Evolutionary conservation across 2,329 filamentous ascomycete genomes (phyloP).

Genomic region (Ophiostoma piceae): DNA sequence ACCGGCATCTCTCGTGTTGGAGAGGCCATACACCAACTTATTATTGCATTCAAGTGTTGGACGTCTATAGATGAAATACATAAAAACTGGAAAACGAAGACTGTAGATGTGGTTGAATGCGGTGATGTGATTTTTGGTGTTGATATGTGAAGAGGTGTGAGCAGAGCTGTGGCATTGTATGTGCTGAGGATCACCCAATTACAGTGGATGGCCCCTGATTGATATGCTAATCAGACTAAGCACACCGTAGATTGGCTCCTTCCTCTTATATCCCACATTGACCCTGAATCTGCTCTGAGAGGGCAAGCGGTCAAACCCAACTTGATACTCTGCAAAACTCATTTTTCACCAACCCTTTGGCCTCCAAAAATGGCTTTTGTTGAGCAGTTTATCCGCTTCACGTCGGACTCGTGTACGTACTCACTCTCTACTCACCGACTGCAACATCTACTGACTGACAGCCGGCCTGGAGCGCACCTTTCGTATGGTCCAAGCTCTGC

Average conservation of each 20-base stretch:
- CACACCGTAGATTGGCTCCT: slow-evolving; percentile 3
- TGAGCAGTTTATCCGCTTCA: slow-evolving; percentile 42
- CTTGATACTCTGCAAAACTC: not conserved
- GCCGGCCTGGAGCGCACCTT: slow-evolving; percentile 58
- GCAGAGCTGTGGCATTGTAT: not conserved
- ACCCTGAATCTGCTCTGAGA: not conserved
- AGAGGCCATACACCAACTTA: not conserved
- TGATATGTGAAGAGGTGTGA: not conserved
- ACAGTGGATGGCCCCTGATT: not conserved
- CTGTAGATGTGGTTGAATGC: no score
- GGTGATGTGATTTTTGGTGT: no score
- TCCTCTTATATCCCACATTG: not conserved
- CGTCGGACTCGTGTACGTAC: slow-evolving; percentile 43
- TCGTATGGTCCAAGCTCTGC: slow-evolving; percentile 51
- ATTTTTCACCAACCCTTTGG: not conserved
- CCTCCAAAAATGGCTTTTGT: slow-evolving; percentile 23
- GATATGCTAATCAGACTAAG: not conserved
- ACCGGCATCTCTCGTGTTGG: slow-evolving; percentile 1
- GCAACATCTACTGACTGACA: slow-evolving; percentile 29
- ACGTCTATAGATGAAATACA: slow-evolving; percentile 15
- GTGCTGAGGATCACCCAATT: not conserved
- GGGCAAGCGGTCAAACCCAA: not conserved
- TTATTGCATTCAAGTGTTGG: not conserved
- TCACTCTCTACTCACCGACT: not conserved
- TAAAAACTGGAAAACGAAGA: slow-evolving; percentile 11